These are phyloP conservation scores for Cyclotella baltica DNA, from an alignment of 108 stramenopile species.

Conservation along the genomic window DNA sequence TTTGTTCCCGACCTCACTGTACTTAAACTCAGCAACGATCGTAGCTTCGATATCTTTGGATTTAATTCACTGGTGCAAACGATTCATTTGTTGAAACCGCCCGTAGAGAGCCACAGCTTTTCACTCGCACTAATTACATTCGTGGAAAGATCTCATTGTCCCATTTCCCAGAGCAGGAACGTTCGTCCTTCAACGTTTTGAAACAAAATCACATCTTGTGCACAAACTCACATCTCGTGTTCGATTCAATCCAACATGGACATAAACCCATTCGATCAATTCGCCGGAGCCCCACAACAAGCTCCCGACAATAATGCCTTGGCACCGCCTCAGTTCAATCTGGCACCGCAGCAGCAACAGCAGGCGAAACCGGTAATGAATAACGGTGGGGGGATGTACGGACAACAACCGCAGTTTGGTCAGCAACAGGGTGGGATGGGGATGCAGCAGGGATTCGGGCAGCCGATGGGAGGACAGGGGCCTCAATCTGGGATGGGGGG, in stretches of 20 bases:
- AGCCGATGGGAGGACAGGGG: not conserved
- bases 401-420: constrained; percentile 22
- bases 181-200: not conserved
- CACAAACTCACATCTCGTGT: not conserved
- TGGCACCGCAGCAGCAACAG: constrained; percentile 14
- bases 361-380: constrained; percentile 25
- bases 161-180: too few species aligned
- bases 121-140: too few species aligned
- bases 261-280: constrained; percentile 8
- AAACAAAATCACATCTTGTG: not conserved
- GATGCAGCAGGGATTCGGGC: not conserved
- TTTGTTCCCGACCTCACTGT: too few species aligned
- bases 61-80: too few species aligned
- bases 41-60: too few species aligned
- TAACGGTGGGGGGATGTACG: constrained; percentile 27
- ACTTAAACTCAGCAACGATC: too few species aligned
- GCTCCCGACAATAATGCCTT: not conserved
- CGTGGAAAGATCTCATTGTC: too few species aligned
- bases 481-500: not conserved
- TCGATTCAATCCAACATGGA: not conserved
- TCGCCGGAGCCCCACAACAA: not conserved
- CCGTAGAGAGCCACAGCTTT: too few species aligned
- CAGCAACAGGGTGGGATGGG: constrained; percentile 3
- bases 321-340: not conserved
- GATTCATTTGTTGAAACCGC: too few species aligned